Evolutionary conservation across 2,329 filamentous ascomycete genomes (phyloP).

Genomic region (Cladosporium colombiae): DNA sequence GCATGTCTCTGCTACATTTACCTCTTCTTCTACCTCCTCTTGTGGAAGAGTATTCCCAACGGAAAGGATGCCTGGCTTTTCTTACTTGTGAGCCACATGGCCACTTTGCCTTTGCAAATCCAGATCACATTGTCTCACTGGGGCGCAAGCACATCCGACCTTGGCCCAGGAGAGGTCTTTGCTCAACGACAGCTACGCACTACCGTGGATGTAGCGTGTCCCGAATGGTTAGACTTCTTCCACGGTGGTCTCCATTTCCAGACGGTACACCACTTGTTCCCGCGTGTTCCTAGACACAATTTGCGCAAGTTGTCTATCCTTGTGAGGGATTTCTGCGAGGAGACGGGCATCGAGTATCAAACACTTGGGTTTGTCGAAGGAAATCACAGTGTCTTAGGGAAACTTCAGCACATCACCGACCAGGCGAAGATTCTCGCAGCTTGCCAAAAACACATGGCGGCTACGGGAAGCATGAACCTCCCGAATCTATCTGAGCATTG

Average conservation of each 20-base stretch:
- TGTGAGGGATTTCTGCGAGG: conserved; percentile 77
- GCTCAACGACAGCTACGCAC: conserved; percentile 88
- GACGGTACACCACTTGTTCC: conserved; percentile 82
- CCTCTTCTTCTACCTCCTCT: conserved; percentile 54
- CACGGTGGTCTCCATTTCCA: conserved; percentile 90
- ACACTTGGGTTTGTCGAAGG: conserved; percentile 85
- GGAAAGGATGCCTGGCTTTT: conserved; percentile 50
- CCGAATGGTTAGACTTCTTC: conserved; percentile 83
- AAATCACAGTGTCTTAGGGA: conserved; percentile 76
- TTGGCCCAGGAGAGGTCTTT: conserved; percentile 83
- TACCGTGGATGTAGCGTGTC: conserved; percentile 17
- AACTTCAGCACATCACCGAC: conserved; percentile 72
- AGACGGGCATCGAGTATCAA: conserved; percentile 81
- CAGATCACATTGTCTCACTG: conserved; percentile 93
- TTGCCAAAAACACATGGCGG: conserved; percentile 43
- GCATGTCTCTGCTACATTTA: conserved; percentile 82
- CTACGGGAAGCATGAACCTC: conserved; percentile 32
- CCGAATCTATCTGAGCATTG: neutral
- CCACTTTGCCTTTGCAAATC: conserved; percentile 79
- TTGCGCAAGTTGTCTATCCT: conserved; percentile 72
- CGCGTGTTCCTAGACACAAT: conserved; percentile 82
- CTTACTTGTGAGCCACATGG: conserved; percentile 76
- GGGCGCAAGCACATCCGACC: conserved; percentile 82
- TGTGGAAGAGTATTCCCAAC: conserved; percentile 10
- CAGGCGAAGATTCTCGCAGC: conserved; percentile 27